Conservation (phyloP, 352 stramenopile species). For the Achlya hypogyna region DNA sequence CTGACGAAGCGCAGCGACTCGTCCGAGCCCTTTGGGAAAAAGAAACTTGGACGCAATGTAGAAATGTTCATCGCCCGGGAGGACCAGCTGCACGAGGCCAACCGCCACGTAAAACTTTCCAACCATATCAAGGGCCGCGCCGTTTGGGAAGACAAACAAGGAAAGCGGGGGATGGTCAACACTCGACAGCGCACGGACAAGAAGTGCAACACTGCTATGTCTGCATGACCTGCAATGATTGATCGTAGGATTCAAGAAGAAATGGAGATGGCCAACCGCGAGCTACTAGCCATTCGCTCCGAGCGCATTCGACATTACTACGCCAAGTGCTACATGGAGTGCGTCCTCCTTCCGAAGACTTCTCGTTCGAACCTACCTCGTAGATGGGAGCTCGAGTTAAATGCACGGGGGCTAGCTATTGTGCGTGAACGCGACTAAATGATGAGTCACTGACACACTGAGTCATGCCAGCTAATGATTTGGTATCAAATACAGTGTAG, state of each 20-base stretch:
- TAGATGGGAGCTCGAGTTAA: constrained; percentile 64
- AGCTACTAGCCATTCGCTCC: constrained; percentile 49
- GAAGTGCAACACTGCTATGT: constrained; percentile 28
- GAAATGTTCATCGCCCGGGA: constrained; percentile 64
- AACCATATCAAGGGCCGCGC: constrained; percentile 41
- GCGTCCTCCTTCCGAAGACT: constrained; percentile 1
- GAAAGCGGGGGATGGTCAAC: constrained; percentile 40
- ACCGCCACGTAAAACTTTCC: constrained; percentile 42
- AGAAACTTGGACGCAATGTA: constrained; percentile 53
- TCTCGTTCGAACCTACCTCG: neutral
- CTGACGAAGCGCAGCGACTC: constrained; percentile 5
- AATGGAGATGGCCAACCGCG: constrained; percentile 68
- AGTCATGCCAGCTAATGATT: neutral
- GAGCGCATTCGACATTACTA: constrained; percentile 67
- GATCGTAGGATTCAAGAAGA: constrained; percentile 47
- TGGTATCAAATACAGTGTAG: no score
- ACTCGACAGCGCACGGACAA: constrained; percentile 43
- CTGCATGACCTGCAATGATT: neutral
- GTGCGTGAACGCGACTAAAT: constrained; percentile 54
- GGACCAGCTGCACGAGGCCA: constrained; percentile 57
- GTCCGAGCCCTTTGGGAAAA: constrained; percentile 23
- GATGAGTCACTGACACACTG: neutral
- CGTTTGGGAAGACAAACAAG: constrained; percentile 73
- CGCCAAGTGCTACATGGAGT: constrained; percentile 64
- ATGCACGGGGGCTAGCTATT: constrained; percentile 56